Base-by-base conservation (phyloP, 2,329 filamentous ascomycete genomes). In the Calycina marina region DNA sequence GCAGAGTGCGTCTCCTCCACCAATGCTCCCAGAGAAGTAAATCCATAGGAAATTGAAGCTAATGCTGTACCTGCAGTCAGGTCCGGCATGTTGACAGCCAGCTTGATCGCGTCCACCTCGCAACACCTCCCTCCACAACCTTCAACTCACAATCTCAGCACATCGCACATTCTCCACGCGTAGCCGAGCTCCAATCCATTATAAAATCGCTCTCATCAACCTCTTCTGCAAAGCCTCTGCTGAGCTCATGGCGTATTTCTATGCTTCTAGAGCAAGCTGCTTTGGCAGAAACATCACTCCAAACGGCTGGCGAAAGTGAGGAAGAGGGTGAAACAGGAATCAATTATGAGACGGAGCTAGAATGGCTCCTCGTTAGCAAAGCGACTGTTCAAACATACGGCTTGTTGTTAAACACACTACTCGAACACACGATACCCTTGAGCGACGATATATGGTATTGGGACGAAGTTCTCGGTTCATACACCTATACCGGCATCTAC, bases 391-490 rank as follows among this genome's bases (percentile, higher is more conserved):
- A 94, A 50, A 76, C 79, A 1, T 92, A 93, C 49, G 88, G 88
- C 4, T 60, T 82, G 30, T 67, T 93, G 25, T 61, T 94, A 44
- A 75, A 76, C 44, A 74, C 71, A 0, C 65, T 96, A 3, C 58
- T 94, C 8, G 78, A 88, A 34, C 79, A 90, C 46, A 92, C 85
- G 8, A 74, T 88, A 8, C 77, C 78, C 0, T 57, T 98, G 12
- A 81, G 75, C 46, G 77, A 93, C 42, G 85, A 93, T 45, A 77
- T 93, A 14, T 86, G 79, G 73, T 96, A 96, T 54, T 98, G 90
- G 90, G 83, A 93, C 49, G 80, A 90, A 43, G 69, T 94, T 2
- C 59, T 93, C 17, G 71, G 72, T 6, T 92, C 83, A 1, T 77
- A 83, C 44, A 67, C 72, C 30, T 82, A 78, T 48, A 86, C 81